Base-by-base conservation (phyloP, 1,284 basidiomycete species). In the Veloboletus limbatus region DNA sequence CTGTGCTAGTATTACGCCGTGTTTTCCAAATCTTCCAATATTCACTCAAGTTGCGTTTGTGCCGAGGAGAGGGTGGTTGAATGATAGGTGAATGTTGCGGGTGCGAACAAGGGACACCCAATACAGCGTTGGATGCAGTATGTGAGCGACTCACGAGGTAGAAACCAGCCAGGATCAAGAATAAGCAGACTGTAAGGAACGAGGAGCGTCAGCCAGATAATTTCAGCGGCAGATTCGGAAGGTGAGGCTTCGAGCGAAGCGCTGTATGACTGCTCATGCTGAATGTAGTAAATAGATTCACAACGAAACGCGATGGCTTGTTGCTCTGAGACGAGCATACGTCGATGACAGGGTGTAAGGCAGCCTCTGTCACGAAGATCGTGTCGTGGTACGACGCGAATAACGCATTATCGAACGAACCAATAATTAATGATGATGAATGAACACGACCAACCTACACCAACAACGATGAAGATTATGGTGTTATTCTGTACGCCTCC, bases 141-240 rank as follows among this genome's bases (percentile, higher is more conserved):
- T 45, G 57, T 34, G 37, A 44, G 35, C 53, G 54, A 32, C 55
- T 52, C 45, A 66, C 65, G 42, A 55, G 34, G 46, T 53, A 66
- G 55, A 66, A 66, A 18, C 66, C 63, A 25, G 56, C 38, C 41
- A 66, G 36, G 28, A 66, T 52, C 8, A 53, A 35, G 25, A 59
- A 28, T 18, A 66, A 54, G 30, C 63, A 59, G 14, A 55, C 64
- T 66, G 42, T 17, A 13, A 13, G n/a, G 28, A 34, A 35, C n/a
- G 18, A 41, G 17, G 31, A 14, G 35, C 0, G 31, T 65, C 26
- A 63, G 62, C 34, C 18, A 52, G 34, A 46, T 36, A 16, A 21
- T 21, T 30, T 25, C 9, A 16, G 10, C 24, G 25, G 30, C n/a
- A 17, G 13, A 20, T 13, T 34, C 20, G 4, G 20, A 46, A 45